Percentiles rank a stretch among this genome's conserved stretches.
phyloP scores from a whole-genome alignment of 192 early-diverging fungal species.

The Entomortierella chlamydospora region DNA sequence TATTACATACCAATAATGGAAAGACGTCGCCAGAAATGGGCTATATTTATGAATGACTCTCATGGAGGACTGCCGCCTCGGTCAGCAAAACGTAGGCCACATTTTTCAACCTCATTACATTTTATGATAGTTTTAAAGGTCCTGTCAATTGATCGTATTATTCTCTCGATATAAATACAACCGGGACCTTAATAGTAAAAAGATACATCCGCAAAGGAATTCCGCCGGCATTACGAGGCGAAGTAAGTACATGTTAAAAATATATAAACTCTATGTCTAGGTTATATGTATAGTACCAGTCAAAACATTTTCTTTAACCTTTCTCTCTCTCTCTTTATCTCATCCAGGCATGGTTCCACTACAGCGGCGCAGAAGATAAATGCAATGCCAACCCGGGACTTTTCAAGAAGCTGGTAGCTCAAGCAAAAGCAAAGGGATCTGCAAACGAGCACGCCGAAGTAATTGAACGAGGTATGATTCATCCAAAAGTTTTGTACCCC shows the following conservation, averaged over 20 bases:
- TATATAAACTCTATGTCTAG: no score
- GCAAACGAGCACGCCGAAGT: constrained; percentile 74
- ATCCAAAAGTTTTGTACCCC: neutral
- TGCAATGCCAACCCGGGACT: constrained; percentile 65
- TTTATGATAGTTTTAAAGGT: no score
- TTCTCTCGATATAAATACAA: neutral
- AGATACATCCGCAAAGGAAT: constrained; percentile 84
- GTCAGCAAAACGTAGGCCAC: constrained; percentile 56
- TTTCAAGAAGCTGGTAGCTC: constrained; percentile 61
- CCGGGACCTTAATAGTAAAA: constrained; percentile 63
- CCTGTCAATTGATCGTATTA: no score
- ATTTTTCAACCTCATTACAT: neutral
- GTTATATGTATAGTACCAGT: no score
- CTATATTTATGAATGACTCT: constrained; percentile 58
- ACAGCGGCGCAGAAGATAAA: constrained; percentile 75
- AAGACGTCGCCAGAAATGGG: constrained; percentile 61
- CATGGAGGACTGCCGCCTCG: constrained; percentile 57
- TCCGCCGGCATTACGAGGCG: constrained; percentile 72
- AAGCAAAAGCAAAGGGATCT: constrained; percentile 57
- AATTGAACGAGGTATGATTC: constrained; percentile 70
- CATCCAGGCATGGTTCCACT: constrained; percentile 72
- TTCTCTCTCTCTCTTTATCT: neutral
- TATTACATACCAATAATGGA: constrained; percentile 62
- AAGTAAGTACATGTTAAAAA: constrained; percentile 38
- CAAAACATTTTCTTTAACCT: no score